Evolutionary conservation across 352 stramenopile genomes (phyloP).

Genomic region (Globisporangium rhizosaccharum): DNA sequence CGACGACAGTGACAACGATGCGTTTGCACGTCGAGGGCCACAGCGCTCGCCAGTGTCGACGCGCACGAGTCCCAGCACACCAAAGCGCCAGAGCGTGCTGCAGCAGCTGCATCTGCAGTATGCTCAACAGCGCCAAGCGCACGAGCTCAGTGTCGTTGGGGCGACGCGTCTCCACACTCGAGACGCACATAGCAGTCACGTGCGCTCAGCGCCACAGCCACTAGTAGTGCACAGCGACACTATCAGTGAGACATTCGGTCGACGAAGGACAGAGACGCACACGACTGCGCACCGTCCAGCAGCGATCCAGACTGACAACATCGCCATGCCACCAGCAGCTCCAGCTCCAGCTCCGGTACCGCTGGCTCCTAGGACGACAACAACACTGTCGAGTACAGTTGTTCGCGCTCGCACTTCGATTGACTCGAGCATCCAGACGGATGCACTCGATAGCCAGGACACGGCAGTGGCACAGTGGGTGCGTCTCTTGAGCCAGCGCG

Average conservation of each 20-base stretch:
- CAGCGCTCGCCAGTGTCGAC: conserved; percentile 11
- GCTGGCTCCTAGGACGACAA: too few species aligned
- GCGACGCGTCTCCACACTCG: not conserved
- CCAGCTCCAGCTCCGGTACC: too few species aligned
- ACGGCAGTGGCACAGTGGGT: conserved; percentile 35
- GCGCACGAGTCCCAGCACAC: not conserved
- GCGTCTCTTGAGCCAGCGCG: conserved; percentile 34
- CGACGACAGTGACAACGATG: not conserved
- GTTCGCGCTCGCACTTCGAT: too few species aligned
- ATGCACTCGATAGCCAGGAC: too few species aligned
- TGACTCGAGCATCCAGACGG: too few species aligned
- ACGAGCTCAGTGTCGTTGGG: not conserved
- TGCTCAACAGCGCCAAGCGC: conserved; percentile 5
- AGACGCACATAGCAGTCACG: not conserved
- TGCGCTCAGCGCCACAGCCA: not conserved
- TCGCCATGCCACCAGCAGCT: too few species aligned
- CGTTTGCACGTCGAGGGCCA: not conserved
- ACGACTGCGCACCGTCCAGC: too few species aligned
- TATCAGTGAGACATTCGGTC: not conserved
- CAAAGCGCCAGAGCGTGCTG: conserved; percentile 7
- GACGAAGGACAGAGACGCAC: conserved; percentile 11
- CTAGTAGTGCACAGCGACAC: not conserved
- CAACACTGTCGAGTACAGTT: too few species aligned
- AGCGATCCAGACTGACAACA: too few species aligned
- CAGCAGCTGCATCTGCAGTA: conserved; percentile 14